Conservation (phyloP, 2,329 filamentous ascomycete genomes). For the Anthostomella pinea region DNA sequence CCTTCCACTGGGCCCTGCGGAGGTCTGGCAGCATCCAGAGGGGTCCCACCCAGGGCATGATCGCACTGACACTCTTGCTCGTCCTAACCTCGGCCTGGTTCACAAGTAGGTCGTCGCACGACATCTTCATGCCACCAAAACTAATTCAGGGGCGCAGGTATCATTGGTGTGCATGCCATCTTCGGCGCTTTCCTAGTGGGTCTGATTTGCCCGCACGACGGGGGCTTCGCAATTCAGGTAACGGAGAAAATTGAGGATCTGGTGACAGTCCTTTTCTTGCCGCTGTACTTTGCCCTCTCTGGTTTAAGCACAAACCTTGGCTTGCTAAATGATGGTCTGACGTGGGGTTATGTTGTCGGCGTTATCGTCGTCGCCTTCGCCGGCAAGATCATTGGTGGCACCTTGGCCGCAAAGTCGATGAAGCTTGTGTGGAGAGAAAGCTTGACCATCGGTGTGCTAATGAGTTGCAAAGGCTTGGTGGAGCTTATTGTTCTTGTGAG, state of each 20-base stretch:
- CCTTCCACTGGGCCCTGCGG: conserved; percentile 70
- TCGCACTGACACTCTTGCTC: conserved; percentile 77
- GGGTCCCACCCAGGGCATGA: conserved; percentile 81
- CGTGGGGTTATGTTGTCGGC: conserved; percentile 87
- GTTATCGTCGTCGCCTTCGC: conserved; percentile 79
- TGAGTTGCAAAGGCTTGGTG: conserved; percentile 96
- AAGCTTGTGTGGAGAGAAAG: conserved; percentile 89
- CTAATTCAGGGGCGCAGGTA: conserved; percentile 51
- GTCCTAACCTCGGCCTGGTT: conserved; percentile 67
- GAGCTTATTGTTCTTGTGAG: conserved; percentile 89
- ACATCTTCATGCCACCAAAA: neutral
- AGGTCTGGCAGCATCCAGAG: conserved; percentile 78
- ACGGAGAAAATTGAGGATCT: conserved; percentile 95
- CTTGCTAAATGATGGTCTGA: conserved; percentile 73
- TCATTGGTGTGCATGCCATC: conserved; percentile 91
- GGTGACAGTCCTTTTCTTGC: conserved; percentile 77
- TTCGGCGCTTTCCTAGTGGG: conserved; percentile 91
- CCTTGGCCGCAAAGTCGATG: conserved; percentile 70
- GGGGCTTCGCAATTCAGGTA: conserved; percentile 84
- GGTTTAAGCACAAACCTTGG: conserved; percentile 86
- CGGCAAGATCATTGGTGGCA: conserved; percentile 81
- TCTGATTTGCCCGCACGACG: conserved; percentile 84
- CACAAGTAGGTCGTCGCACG: conserved; percentile 34
- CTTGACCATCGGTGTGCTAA: conserved; percentile 80
- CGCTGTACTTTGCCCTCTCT: conserved; percentile 90